phyloP scores from a whole-genome alignment of 139 green algal species.

The Helicosporidium sp. region DNA sequence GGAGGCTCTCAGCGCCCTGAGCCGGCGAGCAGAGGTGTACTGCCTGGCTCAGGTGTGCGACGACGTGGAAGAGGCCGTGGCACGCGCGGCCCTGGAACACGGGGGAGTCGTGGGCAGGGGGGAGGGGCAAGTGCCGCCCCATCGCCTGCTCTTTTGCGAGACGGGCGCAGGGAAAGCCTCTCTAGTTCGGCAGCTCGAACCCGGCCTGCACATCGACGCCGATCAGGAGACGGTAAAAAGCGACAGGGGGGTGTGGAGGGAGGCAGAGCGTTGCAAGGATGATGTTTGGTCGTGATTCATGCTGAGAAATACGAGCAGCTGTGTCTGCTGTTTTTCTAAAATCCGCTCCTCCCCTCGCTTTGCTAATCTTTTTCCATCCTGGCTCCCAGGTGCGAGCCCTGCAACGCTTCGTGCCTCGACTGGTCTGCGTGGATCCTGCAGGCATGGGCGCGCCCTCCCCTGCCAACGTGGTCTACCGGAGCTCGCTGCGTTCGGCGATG shows the following conservation, averaged over 20 bases:
- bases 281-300: too few species aligned
- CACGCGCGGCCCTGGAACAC: constrained; percentile 18
- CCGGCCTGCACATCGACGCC: constrained; percentile 57
- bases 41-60: constrained; percentile 35
- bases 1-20: constrained; percentile 22
- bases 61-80: constrained; percentile 29
- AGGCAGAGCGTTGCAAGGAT: too few species aligned
- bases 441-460: too few species aligned
- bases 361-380: too few species aligned
- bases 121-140: constrained; percentile 4
- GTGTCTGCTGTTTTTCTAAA: too few species aligned
- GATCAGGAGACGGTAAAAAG: constrained; percentile 20
- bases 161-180: constrained; percentile 55
- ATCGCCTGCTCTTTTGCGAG: constrained; percentile 49
- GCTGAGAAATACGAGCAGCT: too few species aligned
- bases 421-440: too few species aligned
- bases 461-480: too few species aligned
- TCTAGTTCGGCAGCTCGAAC: constrained; percentile 61
- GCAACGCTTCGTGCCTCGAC: too few species aligned
- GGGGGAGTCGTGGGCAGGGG: constrained; percentile 4
- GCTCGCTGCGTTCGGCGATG: too few species aligned
- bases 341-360: too few species aligned
- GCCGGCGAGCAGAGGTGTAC: constrained; percentile 9
- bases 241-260: not conserved
- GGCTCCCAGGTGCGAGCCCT: too few species aligned